Evolutionary conservation across 371 early-diverging fungal species (phyloP).

Genomic region (Apophysomyces sp.): DNA sequence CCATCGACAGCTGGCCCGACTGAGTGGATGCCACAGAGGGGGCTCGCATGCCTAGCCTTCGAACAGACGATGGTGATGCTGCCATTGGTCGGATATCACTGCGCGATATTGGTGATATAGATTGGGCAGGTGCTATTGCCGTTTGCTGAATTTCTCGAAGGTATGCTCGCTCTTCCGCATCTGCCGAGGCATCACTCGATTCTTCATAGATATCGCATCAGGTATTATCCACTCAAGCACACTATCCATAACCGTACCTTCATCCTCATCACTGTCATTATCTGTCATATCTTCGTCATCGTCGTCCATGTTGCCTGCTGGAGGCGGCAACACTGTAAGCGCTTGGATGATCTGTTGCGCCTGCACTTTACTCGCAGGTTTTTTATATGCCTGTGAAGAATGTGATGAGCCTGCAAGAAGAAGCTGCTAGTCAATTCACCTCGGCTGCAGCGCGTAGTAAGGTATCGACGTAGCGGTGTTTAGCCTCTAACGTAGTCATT

Average conservation of each 20-base stretch:
- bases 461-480: slow-evolving; percentile 32
- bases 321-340: slow-evolving; percentile 28
- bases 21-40: slow-evolving; percentile 29
- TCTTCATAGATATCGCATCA: background rate
- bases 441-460: slow-evolving; percentile 26
- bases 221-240: background rate
- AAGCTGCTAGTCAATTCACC: slow-evolving; percentile 7
- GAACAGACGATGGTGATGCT: background rate
- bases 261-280: slow-evolving; percentile 11
- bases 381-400: slow-evolving; percentile 34
- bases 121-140: slow-evolving; percentile 2
- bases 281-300: slow-evolving; percentile 23
- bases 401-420: background rate
- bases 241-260: background rate
- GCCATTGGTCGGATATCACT: background rate
- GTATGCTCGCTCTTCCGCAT: slow-evolving; percentile 29
- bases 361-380: slow-evolving; percentile 38
- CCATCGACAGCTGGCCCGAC: slow-evolving; percentile 23
- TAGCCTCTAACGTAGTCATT: slow-evolving; percentile 24
- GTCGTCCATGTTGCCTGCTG: slow-evolving; percentile 13
- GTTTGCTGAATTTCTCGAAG: slow-evolving; percentile 18
- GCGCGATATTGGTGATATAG: background rate
- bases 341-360: slow-evolving; percentile 49
- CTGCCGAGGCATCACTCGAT: slow-evolving; percentile 19
- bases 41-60: slow-evolving; percentile 4